Evolutionary conservation across 805 yeast species (phyloP), one percentile per base, ranked within the genome.

Genomic region (Ogataea pignaliae): DNA sequence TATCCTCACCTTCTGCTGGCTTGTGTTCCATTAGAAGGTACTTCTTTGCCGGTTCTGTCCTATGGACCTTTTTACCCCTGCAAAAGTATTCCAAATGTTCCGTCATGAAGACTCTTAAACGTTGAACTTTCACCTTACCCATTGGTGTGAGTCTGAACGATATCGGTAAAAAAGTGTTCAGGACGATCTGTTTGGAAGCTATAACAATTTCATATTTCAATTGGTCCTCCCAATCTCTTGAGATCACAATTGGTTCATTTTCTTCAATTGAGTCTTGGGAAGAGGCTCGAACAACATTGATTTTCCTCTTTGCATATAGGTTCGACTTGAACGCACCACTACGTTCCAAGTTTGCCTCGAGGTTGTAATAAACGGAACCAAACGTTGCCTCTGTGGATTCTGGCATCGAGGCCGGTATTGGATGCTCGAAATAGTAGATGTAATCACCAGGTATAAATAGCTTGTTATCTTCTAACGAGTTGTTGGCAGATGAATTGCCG

Each of bases 31-130:
- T 70, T 34, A 93, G 63, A 37, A 91, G 65, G 54, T 76, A 87
- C 65, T 90, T 90, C 57, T 81, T 83, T 1, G 85, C 73, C 0
- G 99, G 97, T 66, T 93, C 98, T 63, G 88, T 79, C 43, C 98
- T 72, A 63, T 93, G 98, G 12, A 91, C 95, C 60, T 84, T 85
- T 58, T 86, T 85, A 60, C 85, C 78, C 34, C 79, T 78, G 65
- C 97, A 88, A 64, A 78, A 93, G 62, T 93, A 95, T 61, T 91
- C 98, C 63, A 86, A 68, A 55, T 87, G 88, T 60, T 93, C 99
- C 1, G 97, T 85, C 28, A 93, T 57, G 56, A 85, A 88, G 8
- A 93, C 78, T 41, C 97, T 72, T 44, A 93, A 79, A 48, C 98
- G 74, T 61, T 91, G 98, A 36, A 90, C 69, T 37, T 85, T 81